Base-by-base conservation (phyloP, 169 alveolate species). In the Cryptosporidium felis region DNA sequence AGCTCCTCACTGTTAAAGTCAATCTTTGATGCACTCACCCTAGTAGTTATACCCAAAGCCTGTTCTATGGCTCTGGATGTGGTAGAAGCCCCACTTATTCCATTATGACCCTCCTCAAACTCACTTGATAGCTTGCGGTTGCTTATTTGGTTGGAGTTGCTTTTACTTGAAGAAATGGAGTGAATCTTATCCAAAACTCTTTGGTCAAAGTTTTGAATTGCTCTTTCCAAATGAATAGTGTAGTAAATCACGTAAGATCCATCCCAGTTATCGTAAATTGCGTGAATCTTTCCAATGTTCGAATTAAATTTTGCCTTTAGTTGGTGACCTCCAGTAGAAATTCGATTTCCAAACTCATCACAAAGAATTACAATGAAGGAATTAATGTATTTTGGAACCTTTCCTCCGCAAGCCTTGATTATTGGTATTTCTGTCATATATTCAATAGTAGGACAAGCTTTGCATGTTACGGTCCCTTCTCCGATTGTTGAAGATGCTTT, bases 401-500 rank as follows among this genome's bases (percentile, higher is more conserved):
- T 30, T 21, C 85, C 85, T 5, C 40, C 56, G 40, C 85, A 53
- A 8, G 61, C 90, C 63, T 62, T 63, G 23, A 74, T 79, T 10
- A 28, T 16, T 28, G 46, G 60, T n/a, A 56, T 80, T 45, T 65
- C 34, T 1, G 34, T 18, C 60, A 88, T 66, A 42, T 66, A 80
- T 18, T 61, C 61, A 4, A 88, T 61, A 8, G 90, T 30, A 26
- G 92, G 92, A 14, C 91, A 82, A 61, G 92, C 91, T 36, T 36
- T 62, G 36, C 92, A 89, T 23, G 14, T 60, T 30, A 49, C 16
- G 28, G 90, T 79, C 12, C 81, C 92, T 28, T 60, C 82, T 23
- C 92, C 92, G 36, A 79, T 28, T 28, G 89, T 62, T 58, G 91
- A 46, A 49, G 89, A 66, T 21, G 92, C 89, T 41, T 41, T 80